Base-by-base conservation (phyloP, 2,329 filamentous ascomycete species). In the Stachybotrys chlorohalonatus region DNA sequence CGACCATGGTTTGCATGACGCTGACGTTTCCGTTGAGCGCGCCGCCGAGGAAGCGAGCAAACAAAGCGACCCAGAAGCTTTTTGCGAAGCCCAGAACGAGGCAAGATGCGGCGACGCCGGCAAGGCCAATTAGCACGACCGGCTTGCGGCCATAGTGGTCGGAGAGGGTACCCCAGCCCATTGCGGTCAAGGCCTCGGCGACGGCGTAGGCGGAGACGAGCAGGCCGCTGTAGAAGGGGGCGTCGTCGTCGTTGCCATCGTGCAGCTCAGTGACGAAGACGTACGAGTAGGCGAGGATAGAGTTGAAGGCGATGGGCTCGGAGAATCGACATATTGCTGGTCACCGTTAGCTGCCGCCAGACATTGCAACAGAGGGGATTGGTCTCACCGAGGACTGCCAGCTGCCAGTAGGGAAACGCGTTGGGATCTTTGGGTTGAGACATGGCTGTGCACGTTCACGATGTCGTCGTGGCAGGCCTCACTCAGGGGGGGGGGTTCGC, bases 291-390 rank as follows among this genome's bases (percentile, higher is more conserved):
- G 92, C 91, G 36, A 86, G 86, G 63, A 96, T 95, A 15, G 89
- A 95, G 69, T 96, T 96, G 66, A 96, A 80, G 0, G 91, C 91
- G 1, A 91, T 95, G 74, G 96, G 92, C 68, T 96, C 92, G 54
- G 87, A 87, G 31, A 96, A 63, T 39, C 61, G 61, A 54, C 61
- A 63, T 63, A 63, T 63, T 57, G 60, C 61, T 63, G 54, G 15
- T n/a, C 32, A 16, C 9, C 16, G 50, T 42, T 16, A 52, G 50
- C 36, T n/a, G 31, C 9, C 16, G 17, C 17, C 48, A 24, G 17
- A 32, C 5, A 13, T 13, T 9, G 36, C 36, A 2, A 3, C 9
- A 42, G 36, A 42, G 9, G 36, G 36, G 36, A 42, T 9, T 9
- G 2, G 36, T 42, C 55, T 49, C 24, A 56, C 55, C 55, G 31